Evolutionary conservation across 2,329 filamentous ascomycete species (phyloP), one percentile per base, ranked within the genome.

Genomic region (Xylariaceae sp.): DNA sequence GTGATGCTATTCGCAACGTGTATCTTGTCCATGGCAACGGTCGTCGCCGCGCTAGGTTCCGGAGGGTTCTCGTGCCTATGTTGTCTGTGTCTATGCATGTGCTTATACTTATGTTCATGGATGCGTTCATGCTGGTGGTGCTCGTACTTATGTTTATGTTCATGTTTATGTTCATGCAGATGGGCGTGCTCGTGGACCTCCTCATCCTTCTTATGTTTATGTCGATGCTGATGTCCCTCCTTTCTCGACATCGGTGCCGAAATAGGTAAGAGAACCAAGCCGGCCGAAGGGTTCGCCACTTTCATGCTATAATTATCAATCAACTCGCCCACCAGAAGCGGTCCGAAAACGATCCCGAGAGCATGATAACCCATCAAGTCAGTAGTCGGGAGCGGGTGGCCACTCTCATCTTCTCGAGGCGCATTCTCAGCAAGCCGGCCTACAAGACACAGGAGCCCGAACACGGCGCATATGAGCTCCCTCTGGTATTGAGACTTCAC

Each of bases 391-490:
- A 83, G 69, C 2, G 80, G 76, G 39, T 73, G 71, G 4, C 80
- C 78, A 8, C 71, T 69, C 19, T 74, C 73, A 57, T 83, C 77
- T 63, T 83, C 78, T 30, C 77, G 72, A 3, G 75, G 74, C 0
- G 76, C 70, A 35, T 72, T 74, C 64, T 87, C 80, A 2, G 83
- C 80, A 3, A 76, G 71, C 30, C 79, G 73, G 2, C 83, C 84
- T 53, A 88, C 76, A 39, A 85, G 72, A 50, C 78, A 82, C 8
- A 87, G 71, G 9, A 88, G 72, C 0, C 84, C 85, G 65, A 88
- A 84, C 0, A 88, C 83, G 4, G 83, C 80, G 58, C 81, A 86
- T 43, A 88, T 83, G 3, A 88, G 71, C 46, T 86, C 81, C 29
- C 84, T 74, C 42, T 82, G 77, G 56, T 80, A 81, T 51, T 77